phyloP scores from a whole-genome alignment of 768 basidiomycete genomes.

The Tylopilus rubrobrunneus region DNA sequence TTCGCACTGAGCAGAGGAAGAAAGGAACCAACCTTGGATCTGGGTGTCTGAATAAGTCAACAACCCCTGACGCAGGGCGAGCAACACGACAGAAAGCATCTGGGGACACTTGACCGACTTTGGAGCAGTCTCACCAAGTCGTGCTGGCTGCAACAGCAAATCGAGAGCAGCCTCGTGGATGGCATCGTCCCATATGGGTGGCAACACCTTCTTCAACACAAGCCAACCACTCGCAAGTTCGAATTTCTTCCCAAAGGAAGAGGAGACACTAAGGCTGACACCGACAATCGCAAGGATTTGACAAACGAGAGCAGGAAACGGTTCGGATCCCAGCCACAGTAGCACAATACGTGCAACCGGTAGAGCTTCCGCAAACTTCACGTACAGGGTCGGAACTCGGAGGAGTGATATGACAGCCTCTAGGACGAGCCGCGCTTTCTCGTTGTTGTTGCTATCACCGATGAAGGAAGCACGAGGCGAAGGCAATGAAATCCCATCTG shows the following conservation, averaged over 20 bases:
- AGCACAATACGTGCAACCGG: conserved; percentile 78
- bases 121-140: not conserved
- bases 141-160: conserved; percentile 54
- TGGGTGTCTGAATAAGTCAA: conserved; percentile 26
- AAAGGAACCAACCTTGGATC: conserved; percentile 12
- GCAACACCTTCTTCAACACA: conserved; percentile 64
- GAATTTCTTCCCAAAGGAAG: conserved; percentile 75
- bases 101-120: conserved; percentile 54
- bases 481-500: conserved; percentile 5
- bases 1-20: too few species aligned
- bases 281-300: conserved; percentile 59
- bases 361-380: conserved; percentile 68
- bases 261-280: conserved; percentile 49
- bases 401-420: conserved; percentile 53
- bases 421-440: too few species aligned
- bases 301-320: conserved; percentile 53
- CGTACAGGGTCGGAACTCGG: conserved; percentile 50
- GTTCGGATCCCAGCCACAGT: conserved; percentile 75
- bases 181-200: conserved; percentile 60
- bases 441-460: conserved; percentile 34
- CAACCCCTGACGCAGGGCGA: conserved; percentile 61
- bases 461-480: conserved; percentile 14
- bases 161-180: conserved; percentile 70
- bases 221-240: conserved; percentile 85
- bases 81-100: conserved; percentile 69